Evolutionary conservation across 2,329 filamentous ascomycete genomes (phyloP), one percentile per base, ranked within the genome.

Genomic region (Scedosporium minutisporum): DNA sequence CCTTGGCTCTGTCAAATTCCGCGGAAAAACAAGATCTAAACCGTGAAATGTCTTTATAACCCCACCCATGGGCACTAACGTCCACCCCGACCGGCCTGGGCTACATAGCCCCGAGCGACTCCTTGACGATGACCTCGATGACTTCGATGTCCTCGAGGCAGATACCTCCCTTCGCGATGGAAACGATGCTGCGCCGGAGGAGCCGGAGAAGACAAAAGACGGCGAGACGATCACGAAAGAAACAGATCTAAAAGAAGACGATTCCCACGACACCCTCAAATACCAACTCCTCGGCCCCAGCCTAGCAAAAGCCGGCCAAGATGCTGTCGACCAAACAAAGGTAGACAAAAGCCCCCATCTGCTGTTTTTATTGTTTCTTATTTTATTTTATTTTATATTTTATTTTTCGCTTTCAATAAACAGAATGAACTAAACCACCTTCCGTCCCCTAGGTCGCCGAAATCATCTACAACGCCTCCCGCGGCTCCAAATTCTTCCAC

Each of bases 391-490:
- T 27, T 33, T 9, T 25, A 63, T 59, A 2, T 46, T 10, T 44
- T 16, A 57, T 53, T 41, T 65, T 16, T 29, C 18, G 18, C 3
- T 23, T 3, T 5, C n/a, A 9, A 9, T 16, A 27, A 41, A 48
- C 7, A 25, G 2, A 46, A 27, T 25, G 10, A 23, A 6, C 12
- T 27, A 38, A 12, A 6, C 16, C 16, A 18, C n/a, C n/a, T 18
- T 51, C 23, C 55, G 29, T 12, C 18, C 10, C 9, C 29, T 29
- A 88, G 86, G 92, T 99, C 59, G 96, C 93, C 2, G 93, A 97
- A 69, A 88, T 97, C 68, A 99, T 99, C 64, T 97, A 97, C 76
- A 91, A 96, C 73, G 92, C 93, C 10, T 97, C 92, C 16, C 97
- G 96, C 72, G 95, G 95, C 58, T 96, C 91, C 67, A 97, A 96